Conservation (phyloP, 345 rosid genomes). For the Salix purpurea region DNA sequence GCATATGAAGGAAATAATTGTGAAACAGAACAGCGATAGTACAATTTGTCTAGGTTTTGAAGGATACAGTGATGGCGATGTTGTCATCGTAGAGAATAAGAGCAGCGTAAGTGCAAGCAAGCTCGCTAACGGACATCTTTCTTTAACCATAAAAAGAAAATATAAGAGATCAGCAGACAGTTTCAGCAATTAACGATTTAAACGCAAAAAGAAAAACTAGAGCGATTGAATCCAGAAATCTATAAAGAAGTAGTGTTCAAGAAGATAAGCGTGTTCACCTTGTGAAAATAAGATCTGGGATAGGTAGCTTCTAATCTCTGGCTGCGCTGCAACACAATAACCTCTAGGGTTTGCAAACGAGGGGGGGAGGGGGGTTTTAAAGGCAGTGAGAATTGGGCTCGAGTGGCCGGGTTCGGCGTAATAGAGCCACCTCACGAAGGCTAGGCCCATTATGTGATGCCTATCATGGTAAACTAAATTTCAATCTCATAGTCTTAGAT, state of each 20-base stretch:
- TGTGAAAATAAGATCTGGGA: background rate
- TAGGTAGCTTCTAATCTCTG: background rate
- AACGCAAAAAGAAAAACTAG: background rate
- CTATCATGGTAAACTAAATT: background rate
- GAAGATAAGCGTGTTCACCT: background rate
- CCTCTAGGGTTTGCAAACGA: background rate
- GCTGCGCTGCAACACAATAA: background rate
- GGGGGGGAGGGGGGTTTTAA: background rate
- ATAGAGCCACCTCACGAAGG: background rate
- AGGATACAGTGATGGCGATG: constrained; percentile 26
- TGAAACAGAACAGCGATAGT: background rate
- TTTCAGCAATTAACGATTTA: background rate
- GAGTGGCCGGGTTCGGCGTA: background rate
- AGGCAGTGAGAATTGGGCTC: background rate
- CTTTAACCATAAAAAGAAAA: background rate
- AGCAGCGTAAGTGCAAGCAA: constrained; percentile 24
- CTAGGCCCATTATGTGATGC: background rate
- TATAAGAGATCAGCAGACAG: background rate
- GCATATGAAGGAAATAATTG: background rate
- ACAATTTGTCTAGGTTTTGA: background rate
- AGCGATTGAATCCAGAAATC: background rate
- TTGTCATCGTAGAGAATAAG: constrained; percentile 19
- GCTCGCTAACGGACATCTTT: constrained; percentile 16
- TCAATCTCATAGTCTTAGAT: background rate
- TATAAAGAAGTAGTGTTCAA: background rate